phyloP scores from a whole-genome alignment of 345 rosid species.

The Geranium rotundifolium region DNA sequence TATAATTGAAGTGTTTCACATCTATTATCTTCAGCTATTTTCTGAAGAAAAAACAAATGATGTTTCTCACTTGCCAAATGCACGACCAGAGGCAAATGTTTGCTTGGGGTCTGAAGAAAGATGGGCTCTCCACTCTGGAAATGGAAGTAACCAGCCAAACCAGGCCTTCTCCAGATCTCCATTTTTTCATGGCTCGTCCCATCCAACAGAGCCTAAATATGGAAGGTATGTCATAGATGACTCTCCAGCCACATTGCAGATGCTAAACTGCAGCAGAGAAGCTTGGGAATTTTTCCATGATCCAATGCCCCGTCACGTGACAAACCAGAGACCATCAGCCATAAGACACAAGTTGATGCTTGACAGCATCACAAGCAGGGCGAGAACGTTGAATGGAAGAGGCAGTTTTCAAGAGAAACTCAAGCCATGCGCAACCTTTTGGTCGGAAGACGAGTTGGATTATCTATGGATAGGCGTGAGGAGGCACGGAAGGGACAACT shows the following conservation, averaged over 20 bases:
- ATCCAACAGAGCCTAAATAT: slow-evolving; percentile 13
- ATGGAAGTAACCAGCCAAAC: slow-evolving; percentile 7
- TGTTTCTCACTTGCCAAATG: not conserved
- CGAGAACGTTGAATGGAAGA: slow-evolving; percentile 15
- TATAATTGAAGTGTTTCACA: not conserved
- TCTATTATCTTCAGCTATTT: slow-evolving; percentile 24
- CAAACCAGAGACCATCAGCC: slow-evolving; percentile 14
- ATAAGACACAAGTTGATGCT: slow-evolving; percentile 29
- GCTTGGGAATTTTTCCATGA: slow-evolving; percentile 13
- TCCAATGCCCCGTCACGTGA: slow-evolving; percentile 11
- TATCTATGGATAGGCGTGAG: slow-evolving; percentile 43
- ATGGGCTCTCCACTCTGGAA: slow-evolving; percentile 10
- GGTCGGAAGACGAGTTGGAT: slow-evolving; percentile 49
- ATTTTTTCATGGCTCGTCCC: slow-evolving; percentile 18
- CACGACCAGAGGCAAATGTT: slow-evolving; percentile 10
- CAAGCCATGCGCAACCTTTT: slow-evolving; percentile 11
- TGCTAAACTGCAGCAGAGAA: slow-evolving; percentile 7
- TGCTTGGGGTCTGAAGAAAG: slow-evolving; percentile 12
- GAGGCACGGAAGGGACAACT: slow-evolving; percentile 39
- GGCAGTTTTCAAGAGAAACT: slow-evolving; percentile 17
- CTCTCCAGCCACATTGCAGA: slow-evolving; percentile 6
- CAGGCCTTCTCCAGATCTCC: slow-evolving; percentile 14
- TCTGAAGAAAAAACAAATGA: slow-evolving; percentile 16
- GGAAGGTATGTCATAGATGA: slow-evolving; percentile 9
- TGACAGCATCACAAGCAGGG: slow-evolving; percentile 20